Evolutionary conservation across 1,139 yeast genomes (phyloP), one percentile per base, ranked within the genome.

Genomic region (Saccharomyces pastorianus): DNA sequence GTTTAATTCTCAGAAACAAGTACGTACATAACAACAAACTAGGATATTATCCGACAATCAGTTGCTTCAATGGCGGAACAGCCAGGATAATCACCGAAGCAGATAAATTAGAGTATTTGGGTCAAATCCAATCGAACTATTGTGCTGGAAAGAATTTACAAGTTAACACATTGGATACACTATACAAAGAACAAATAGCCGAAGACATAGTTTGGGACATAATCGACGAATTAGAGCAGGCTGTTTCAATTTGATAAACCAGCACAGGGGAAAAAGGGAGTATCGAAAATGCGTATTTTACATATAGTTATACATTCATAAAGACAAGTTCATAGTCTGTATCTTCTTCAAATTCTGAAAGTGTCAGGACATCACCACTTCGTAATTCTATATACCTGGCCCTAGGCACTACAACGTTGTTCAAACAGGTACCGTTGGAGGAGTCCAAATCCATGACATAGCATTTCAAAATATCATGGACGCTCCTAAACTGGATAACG

Each of bases 21-120:
- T 74, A 62, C 71, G 70, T 78, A 71, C 58, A 93, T 67, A 97
- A 93, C 66, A 96, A 96, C 1, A 75, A 82, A 49, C 71, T 90
- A 53, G 99, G 98, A 0, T 93, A 95, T 68, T 93, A 83, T 70
- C 99, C 99, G 1, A 88, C 91, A 73, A 76, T 89, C 38, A 87
- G 96, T 54, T 88, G 87, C 41, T 93, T 82, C 66, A 82, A 82
- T 59, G 87, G 88, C 9, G 99, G 98, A 0, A 74, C 80, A 13
- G 96, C 88, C 6, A 57, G 59, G 28, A 54, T 69, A 26, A 52
- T 67, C 6, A 60, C 68, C 0, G 51, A 55, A 5, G 48, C 50
- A 20, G 46, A 58, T 1, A 59, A 64, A 9, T 41, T 66, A 38
- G 56, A 57, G 42, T 60, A 60, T 48, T 14, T 46, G 3, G 61